phyloP scores from a whole-genome alignment of 495 filamentous ascomycete species.

The Aspergillus hancockii region DNA sequence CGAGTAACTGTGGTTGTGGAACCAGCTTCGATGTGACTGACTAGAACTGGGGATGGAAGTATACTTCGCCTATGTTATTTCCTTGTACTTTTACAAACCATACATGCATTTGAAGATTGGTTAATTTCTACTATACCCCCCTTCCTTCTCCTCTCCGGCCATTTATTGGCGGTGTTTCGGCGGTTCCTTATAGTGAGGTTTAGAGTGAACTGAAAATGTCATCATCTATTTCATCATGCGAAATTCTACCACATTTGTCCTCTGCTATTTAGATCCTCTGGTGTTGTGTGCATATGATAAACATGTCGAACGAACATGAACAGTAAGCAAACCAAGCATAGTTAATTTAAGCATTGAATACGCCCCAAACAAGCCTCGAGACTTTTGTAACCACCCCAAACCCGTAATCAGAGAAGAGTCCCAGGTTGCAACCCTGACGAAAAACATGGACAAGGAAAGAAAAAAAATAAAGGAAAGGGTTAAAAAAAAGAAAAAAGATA shows the following conservation, averaged over 20 bases:
- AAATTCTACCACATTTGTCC: slow-evolving; percentile 16
- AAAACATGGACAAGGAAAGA: slow-evolving; percentile 9
- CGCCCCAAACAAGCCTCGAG: slow-evolving; percentile 21
- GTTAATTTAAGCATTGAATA: slow-evolving; percentile 15
- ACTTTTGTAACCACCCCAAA: slow-evolving; percentile 25
- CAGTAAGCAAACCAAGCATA: slow-evolving; percentile 18
- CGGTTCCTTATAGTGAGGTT: slow-evolving; percentile 22
- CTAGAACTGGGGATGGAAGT: slow-evolving; percentile 25
- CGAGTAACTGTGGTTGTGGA: slow-evolving; percentile 94
- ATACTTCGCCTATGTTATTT: neutral
- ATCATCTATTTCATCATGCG: slow-evolving; percentile 27
- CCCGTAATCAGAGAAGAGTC: slow-evolving; percentile 13
- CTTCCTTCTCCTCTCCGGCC: neutral
- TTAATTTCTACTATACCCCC: slow-evolving; percentile 16
- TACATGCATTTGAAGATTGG: slow-evolving; percentile 12
- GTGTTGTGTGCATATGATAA: slow-evolving; percentile 13
- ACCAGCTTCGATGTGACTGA: slow-evolving; percentile 94
- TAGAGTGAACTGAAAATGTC: slow-evolving; percentile 8
- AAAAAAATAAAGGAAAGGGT: slow-evolving; percentile 18
- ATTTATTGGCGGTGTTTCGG: neutral
- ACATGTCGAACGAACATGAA: slow-evolving; percentile 17
- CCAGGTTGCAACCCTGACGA: slow-evolving; percentile 13
- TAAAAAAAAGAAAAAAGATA: slow-evolving; percentile 23
- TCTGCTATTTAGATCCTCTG: slow-evolving; percentile 13
- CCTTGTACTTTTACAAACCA: slow-evolving; percentile 6